Conservation (phyloP, 2,329 filamentous ascomycete species). For the Coniochaeta prunicola region DNA sequence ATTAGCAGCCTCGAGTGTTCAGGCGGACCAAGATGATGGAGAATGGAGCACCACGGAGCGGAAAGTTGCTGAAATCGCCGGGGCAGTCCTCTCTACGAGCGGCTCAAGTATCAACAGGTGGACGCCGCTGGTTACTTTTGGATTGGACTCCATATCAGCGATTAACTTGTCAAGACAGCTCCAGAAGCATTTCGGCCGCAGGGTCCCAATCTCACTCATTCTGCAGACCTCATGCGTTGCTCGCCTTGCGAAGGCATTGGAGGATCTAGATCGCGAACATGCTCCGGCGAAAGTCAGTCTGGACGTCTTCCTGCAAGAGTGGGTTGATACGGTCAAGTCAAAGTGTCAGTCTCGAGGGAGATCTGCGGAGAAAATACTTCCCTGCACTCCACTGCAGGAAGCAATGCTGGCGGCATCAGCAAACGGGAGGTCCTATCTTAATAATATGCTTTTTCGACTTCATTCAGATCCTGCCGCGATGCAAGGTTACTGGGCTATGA, state of each 20-base stretch:
- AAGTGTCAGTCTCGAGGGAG: conserved; percentile 23
- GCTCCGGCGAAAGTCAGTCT: not conserved
- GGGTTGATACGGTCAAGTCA: conserved; percentile 21
- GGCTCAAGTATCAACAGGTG: conserved; percentile 46
- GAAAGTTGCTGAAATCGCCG: conserved; percentile 46
- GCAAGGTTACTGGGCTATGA: conserved; percentile 51
- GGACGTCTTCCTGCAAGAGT: conserved; percentile 12
- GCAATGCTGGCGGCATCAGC: conserved; percentile 66
- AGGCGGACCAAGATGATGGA: conserved; percentile 21
- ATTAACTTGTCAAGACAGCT: conserved; percentile 61
- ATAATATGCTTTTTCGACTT: conserved; percentile 61
- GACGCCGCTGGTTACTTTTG: conserved; percentile 70
- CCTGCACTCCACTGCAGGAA: conserved; percentile 83
- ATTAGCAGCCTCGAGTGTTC: conserved; percentile 14
- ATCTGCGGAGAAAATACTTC: conserved; percentile 51
- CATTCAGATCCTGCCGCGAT: conserved; percentile 41
- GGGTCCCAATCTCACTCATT: conserved; percentile 60
- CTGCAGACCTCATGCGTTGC: conserved; percentile 62
- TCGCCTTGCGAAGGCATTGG: conserved; percentile 40
- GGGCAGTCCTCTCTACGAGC: conserved; percentile 36
- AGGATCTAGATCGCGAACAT: not conserved
- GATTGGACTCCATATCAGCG: conserved; percentile 76
- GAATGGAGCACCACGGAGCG: conserved; percentile 50
- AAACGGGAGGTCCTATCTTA: conserved; percentile 55
- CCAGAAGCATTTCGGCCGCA: conserved; percentile 31